Evolutionary conservation across 495 filamentous ascomycete genomes (phyloP).

Genomic region (Saxophila tyrrhenica): DNA sequence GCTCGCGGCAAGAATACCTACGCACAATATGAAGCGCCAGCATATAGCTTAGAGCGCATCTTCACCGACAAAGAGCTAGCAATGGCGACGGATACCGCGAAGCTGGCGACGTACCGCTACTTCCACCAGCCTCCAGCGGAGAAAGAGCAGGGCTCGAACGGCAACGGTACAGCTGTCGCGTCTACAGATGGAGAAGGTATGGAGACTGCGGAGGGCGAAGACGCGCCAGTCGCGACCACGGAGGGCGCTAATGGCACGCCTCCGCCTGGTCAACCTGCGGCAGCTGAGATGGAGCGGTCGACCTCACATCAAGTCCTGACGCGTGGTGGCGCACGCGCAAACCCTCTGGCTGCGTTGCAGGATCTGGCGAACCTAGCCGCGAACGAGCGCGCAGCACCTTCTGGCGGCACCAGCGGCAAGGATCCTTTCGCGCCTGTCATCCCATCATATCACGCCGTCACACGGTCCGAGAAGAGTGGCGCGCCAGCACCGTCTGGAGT

Average conservation of each 20-base stretch:
- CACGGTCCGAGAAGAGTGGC: conserved; percentile 20
- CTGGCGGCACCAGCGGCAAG: conserved; percentile 9
- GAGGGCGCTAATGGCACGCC: conserved; percentile 18
- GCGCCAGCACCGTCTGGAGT: conserved; percentile 28
- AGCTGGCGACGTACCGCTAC: conserved; percentile 28
- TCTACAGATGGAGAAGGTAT: conserved; percentile 10
- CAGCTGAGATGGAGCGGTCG: conserved; percentile 29
- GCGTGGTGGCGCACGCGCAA: conserved; percentile 25
- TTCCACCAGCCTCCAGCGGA: conserved; percentile 27
- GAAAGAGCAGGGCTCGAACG: background rate
- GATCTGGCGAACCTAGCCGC: conserved; percentile 20
- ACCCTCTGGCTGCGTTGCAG: conserved; percentile 20
- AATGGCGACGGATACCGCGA: conserved; percentile 38
- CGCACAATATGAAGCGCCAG: conserved; percentile 36
- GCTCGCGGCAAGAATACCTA: conserved; percentile 41
- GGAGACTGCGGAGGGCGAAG: conserved; percentile 2
- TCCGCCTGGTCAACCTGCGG: conserved; percentile 13
- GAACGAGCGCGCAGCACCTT: background rate
- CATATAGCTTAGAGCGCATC: conserved; percentile 73
- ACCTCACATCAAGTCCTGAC: conserved; percentile 23
- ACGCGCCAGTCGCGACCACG: conserved; percentile 13
- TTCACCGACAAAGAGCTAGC: conserved; percentile 90
- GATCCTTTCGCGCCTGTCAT: conserved; percentile 22
- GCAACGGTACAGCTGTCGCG: conserved; percentile 4
- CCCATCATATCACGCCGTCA: conserved; percentile 20